These are phyloP conservation scores for Paraleonurus japonicus DNA, from an alignment of 257 asterid genomes.

Conservation along the genomic window DNA sequence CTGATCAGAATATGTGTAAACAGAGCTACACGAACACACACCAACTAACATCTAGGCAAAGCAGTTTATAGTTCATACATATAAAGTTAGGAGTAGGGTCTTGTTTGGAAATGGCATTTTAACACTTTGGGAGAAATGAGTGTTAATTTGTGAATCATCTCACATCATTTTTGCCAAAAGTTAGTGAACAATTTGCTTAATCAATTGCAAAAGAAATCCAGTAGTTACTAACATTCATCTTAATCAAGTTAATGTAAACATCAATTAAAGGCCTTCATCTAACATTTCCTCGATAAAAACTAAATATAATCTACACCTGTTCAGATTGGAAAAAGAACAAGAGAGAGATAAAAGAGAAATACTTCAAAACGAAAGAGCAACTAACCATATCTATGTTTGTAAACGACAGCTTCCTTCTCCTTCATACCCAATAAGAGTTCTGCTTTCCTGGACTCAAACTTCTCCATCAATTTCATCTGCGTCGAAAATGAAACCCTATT, in stretches of 20 bases:
- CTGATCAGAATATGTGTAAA: not conserved
- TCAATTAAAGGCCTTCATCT: no score
- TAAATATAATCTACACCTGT: not conserved
- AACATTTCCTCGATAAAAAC: not conserved
- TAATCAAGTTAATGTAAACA: no score
- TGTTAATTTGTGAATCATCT: no score
- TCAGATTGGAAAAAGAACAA: not conserved
- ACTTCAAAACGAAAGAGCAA: conserved; percentile 4
- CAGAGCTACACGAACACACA: not conserved
- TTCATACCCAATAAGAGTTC: conserved; percentile 53
- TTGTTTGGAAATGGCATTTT: no score
- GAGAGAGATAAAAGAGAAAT: not conserved
- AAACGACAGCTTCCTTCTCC: conserved; percentile 53
- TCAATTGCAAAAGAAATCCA: not conserved
- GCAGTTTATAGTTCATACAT: not conserved
- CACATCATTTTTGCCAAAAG: no score
- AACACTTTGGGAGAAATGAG: no score
- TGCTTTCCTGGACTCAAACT: conserved; percentile 43
- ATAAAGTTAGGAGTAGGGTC: no score
- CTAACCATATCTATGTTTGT: conserved; percentile 67
- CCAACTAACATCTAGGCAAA: no score
- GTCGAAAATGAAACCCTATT: conserved; percentile 31
- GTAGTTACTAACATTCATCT: no score
- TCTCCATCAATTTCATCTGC: conserved; percentile 58
- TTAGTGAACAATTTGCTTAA: no score